Conservation (phyloP, 2,329 filamentous ascomycete species). For the Paradendryphiella salina region DNA sequence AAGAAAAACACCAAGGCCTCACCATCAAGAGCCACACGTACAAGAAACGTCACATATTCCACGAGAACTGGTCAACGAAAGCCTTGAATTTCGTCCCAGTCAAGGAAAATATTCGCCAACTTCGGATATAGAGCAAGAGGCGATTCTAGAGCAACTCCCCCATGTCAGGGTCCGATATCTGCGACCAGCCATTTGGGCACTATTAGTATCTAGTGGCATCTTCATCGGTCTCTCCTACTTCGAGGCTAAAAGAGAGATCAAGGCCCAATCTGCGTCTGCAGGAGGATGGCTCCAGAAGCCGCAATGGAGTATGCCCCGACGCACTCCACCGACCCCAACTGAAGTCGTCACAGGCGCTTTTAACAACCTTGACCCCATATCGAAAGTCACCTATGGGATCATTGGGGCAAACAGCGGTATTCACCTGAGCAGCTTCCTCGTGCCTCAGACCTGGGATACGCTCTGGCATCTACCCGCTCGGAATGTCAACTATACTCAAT, state of each 20-base stretch:
- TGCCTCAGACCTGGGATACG: slow-evolving; percentile 27
- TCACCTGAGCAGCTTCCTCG: slow-evolving; percentile 32
- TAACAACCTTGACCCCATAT: slow-evolving; percentile 31
- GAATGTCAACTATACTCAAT: slow-evolving; percentile 36
- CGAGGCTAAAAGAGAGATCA: slow-evolving; percentile 34
- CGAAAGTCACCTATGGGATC: slow-evolving; percentile 33
- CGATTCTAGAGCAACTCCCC: slow-evolving; percentile 9
- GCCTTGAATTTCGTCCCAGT: not conserved
- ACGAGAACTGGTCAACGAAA: slow-evolving; percentile 8
- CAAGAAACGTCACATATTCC: slow-evolving; percentile 8
- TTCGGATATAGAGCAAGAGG: not conserved
- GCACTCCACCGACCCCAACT: slow-evolving; percentile 30
- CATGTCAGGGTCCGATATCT: slow-evolving; percentile 29
- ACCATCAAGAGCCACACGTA: slow-evolving; percentile 10
- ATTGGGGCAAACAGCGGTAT: slow-evolving; percentile 35
- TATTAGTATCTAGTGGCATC: slow-evolving; percentile 34
- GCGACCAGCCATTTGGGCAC: slow-evolving; percentile 36
- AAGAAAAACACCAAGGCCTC: slow-evolving; percentile 5
- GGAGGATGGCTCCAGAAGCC: slow-evolving; percentile 23
- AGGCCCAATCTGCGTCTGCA: slow-evolving; percentile 14
- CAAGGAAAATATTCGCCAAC: not conserved
- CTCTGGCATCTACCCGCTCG: slow-evolving; percentile 40
- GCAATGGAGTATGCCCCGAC: slow-evolving; percentile 20
- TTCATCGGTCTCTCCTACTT: slow-evolving; percentile 35
- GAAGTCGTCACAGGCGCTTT: slow-evolving; percentile 34